Conservation (phyloP, 2,329 filamentous ascomycete species). For the Cadophora luteo-olivacea region DNA sequence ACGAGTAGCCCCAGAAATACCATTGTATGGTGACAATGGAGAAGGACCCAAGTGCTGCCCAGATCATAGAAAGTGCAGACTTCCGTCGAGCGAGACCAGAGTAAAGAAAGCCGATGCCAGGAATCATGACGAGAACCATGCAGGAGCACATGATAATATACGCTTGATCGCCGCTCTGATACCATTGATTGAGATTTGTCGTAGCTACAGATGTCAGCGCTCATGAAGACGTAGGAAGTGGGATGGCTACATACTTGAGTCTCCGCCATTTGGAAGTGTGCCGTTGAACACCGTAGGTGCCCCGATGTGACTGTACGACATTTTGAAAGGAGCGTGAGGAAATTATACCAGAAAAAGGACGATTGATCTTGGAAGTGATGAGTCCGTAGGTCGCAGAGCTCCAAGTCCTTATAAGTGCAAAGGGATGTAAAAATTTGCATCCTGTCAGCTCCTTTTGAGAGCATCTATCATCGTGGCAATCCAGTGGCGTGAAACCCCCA, state of each 20-base stretch:
- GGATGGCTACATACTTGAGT: slow-evolving; percentile 41
- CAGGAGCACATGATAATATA: slow-evolving; percentile 89
- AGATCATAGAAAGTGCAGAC: slow-evolving; percentile 94
- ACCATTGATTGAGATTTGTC: slow-evolving; percentile 96
- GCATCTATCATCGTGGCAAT: background rate
- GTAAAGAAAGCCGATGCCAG: slow-evolving; percentile 95
- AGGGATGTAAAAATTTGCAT: background rate
- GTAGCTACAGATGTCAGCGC: slow-evolving; percentile 52
- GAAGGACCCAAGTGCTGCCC: slow-evolving; percentile 93
- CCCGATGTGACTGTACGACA: slow-evolving; percentile 49
- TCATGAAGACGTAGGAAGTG: background rate
- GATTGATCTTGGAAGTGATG: background rate
- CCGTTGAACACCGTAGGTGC: slow-evolving; percentile 67
- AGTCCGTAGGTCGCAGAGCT: background rate
- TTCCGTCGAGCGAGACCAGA: slow-evolving; percentile 96
- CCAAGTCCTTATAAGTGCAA: background rate
- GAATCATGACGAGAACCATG: slow-evolving; percentile 96
- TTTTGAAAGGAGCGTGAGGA: slow-evolving; percentile 1
- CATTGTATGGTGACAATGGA: slow-evolving; percentile 94
- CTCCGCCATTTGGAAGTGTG: slow-evolving; percentile 50
- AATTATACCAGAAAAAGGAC: background rate
- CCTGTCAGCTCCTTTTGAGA: background rate
- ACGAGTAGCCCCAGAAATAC: slow-evolving; percentile 98
- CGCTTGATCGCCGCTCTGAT: slow-evolving; percentile 85
- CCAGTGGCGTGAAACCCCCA: background rate